Base-by-base conservation (phyloP, 2,329 filamentous ascomycete species). In the Colletotrichum sidae region DNA sequence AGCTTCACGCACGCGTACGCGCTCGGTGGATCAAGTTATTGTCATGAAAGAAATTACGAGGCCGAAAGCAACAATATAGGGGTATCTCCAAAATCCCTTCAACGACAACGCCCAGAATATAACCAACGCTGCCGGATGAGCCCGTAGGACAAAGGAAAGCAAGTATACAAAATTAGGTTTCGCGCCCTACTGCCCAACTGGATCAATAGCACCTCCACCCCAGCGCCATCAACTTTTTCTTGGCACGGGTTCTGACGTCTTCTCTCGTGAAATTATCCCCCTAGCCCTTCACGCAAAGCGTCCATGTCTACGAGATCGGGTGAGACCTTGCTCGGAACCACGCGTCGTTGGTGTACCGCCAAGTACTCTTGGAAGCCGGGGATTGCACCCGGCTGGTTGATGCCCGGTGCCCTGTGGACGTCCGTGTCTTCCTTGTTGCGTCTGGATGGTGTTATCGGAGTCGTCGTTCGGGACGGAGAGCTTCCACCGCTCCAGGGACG, bases 351-450 rank as follows among this genome's bases (percentile, higher is more conserved):
- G 72, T 77, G 80, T 1, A 81, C 77, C 2, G 81, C 78, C 76
- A 83, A 81, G 69, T 85, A 87, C 60, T 86, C 82, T 34, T 87
- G 83, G 69, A 95, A 91, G 0, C 92, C 92, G 0, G 91, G 87
- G 47, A 96, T 90, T 0, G 88, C 84, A 0, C 92, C 92, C 1
- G 87, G 84, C 73, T 95, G 92, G 72, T 96, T 96, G 73, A 96
- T 93, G 0, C 92, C 92, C 1, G 91, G 86, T 5, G 86, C 78
- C 47, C 92, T 83, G 47, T 80, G 80, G 39, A 78, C 57, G 10
- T 79, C 77, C 60, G 75, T 75, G 25, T 25, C 25, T 37, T 79
- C 76, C 62, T 71, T 77, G 63, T 79, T 50, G 7, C 54, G 54
- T 46, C 46, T 67, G 33, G 58, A 41, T n/a, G 67, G 69, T 3